Evolutionary conservation across 768 basidiomycete species (phyloP).

Genomic region (Rhodotorula kratochvilovae): DNA sequence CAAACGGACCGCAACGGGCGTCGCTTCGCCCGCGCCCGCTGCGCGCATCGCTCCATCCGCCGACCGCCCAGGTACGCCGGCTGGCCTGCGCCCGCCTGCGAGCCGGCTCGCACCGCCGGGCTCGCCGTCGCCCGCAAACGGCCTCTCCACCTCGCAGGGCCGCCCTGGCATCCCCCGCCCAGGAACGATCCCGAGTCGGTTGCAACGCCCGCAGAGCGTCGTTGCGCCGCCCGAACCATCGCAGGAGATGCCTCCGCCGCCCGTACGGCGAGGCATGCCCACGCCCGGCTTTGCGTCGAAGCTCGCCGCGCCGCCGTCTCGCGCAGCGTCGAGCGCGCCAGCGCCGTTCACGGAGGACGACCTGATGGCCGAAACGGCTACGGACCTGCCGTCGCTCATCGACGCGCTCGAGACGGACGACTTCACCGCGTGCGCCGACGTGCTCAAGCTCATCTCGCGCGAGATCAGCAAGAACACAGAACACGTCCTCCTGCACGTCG

Average conservation of each 20-base stretch:
- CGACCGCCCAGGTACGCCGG: conserved; percentile 9
- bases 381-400: conserved; percentile 25
- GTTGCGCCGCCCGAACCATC: not conserved
- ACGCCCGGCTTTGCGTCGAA: conserved; percentile 19
- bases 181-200: conserved; percentile 14
- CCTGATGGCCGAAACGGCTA: conserved; percentile 20
- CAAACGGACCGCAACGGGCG: conserved; percentile 39
- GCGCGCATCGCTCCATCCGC: not conserved
- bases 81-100: conserved; percentile 8
- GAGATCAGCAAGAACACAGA: conserved; percentile 73
- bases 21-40: conserved; percentile 20
- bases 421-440: conserved; percentile 78
- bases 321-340: not conserved
- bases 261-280: not conserved
- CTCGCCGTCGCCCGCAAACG: conserved; percentile 18
- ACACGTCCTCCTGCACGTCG: conserved; percentile 65
- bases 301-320: conserved; percentile 1
- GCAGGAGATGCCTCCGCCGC: conserved; percentile 9
- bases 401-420: conserved; percentile 50
- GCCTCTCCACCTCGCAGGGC: not conserved
- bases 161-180: conserved; percentile 8
- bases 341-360: conserved; percentile 26
- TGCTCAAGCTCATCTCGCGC: conserved; percentile 86
- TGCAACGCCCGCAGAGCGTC: conserved; percentile 14
- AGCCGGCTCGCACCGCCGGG: not conserved